These are phyloP conservation scores for Desmodesmus armatus DNA, from an alignment of 139 green algal genomes.

Conservation along the genomic window DNA sequence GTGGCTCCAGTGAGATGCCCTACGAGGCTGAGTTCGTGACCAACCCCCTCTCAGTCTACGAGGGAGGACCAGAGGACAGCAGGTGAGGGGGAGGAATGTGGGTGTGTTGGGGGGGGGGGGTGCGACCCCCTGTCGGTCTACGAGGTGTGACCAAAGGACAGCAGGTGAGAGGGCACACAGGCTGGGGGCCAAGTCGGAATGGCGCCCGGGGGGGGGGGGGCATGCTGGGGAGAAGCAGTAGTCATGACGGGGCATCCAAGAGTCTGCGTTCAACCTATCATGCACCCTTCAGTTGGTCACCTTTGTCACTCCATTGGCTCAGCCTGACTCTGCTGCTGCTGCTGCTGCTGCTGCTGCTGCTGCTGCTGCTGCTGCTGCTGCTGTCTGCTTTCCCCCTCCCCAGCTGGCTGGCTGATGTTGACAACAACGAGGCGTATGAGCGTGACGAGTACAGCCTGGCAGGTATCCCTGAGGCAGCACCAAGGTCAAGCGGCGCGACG, in stretches of 20 bases:
- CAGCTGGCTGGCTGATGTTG: slow-evolving; percentile 36
- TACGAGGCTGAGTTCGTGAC: slow-evolving; percentile 44
- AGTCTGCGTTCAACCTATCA: no score
- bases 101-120: no score
- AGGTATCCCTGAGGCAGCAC: slow-evolving; percentile 48
- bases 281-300: no score
- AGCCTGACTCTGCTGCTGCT: no score
- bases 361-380: not conserved
- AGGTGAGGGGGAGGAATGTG: no score
- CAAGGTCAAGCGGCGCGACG: slow-evolving; percentile 44
- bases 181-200: no score
- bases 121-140: slow-evolving; percentile 41
- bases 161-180: no score
- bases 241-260: no score
- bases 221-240: no score
- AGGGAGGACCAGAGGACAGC: slow-evolving; percentile 29
- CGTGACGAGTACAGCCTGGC: slow-evolving; percentile 34
- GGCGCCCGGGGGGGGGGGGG: no score
- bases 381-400: slow-evolving; percentile 25
- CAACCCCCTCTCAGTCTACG: slow-evolving; percentile 40
- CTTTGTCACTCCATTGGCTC: no score
- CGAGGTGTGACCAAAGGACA: slow-evolving; percentile 16
- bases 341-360: no score
- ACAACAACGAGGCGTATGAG: slow-evolving; percentile 49
- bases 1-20: slow-evolving; percentile 37